Conservation (phyloP, 2,329 filamentous ascomycete species). For the Nannizziopsis arthrosporioides region DNA sequence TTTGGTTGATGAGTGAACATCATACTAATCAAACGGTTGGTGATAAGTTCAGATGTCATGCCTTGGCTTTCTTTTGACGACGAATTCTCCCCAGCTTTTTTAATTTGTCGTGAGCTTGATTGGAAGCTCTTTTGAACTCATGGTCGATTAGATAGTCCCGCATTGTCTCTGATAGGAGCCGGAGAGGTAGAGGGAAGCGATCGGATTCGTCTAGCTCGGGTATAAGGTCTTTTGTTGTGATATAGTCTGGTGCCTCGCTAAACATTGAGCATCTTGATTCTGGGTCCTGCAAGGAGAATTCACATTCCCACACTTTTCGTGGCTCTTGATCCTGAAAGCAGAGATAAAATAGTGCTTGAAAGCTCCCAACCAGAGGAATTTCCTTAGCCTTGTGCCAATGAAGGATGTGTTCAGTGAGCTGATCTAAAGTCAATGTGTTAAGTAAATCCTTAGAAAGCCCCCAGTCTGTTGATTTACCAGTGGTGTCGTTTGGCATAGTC, state of each 20-base stretch:
- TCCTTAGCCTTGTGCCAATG: conserved; percentile 11
- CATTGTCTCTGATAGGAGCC: conserved; percentile 7
- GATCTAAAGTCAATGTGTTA: neutral
- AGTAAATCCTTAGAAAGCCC: conserved; percentile 8
- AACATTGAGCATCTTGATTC: conserved; percentile 6
- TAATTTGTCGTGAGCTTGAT: conserved; percentile 5
- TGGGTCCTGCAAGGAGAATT: conserved; percentile 7
- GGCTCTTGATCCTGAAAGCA: conserved; percentile 11
- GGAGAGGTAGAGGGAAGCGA: conserved; percentile 6
- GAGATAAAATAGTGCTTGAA: conserved; percentile 8
- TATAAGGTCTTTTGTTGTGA: conserved; percentile 10
- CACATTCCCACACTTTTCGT: conserved; percentile 10
- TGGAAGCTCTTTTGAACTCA: conserved; percentile 10
- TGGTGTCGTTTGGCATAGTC: conserved; percentile 1
- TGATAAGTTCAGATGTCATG: too few relatives aligned
- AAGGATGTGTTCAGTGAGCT: conserved; percentile 10
- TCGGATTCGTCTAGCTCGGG: conserved; percentile 10
- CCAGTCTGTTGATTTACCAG: conserved; percentile 5
- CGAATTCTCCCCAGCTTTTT: conserved; percentile 3
- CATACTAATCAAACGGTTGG: too few relatives aligned
- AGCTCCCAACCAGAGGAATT: conserved; percentile 9
- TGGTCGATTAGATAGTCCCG: neutral
- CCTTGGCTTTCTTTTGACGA: neutral
- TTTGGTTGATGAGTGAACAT: too few relatives aligned
- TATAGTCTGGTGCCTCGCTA: conserved; percentile 5